Evolutionary conservation across 1,284 basidiomycete genomes (phyloP).

Genomic region (Heterobasidion annosum): DNA sequence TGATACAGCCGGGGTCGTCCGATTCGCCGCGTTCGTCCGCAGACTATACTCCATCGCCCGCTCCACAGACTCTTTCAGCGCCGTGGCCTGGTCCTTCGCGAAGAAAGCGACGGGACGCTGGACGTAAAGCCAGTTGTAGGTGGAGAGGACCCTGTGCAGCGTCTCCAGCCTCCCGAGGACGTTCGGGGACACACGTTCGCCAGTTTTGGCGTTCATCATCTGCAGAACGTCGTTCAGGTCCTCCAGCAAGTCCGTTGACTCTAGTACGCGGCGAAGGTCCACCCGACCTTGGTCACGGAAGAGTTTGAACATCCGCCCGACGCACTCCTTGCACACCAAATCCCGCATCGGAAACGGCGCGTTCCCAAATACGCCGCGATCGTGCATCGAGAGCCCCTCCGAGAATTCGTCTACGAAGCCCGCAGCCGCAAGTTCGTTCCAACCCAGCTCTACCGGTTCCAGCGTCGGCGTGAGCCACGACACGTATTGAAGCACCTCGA

Average conservation of each 20-base stretch:
- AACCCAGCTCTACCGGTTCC: constrained; percentile 14
- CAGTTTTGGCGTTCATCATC: constrained; percentile 7
- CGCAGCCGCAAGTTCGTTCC: constrained; percentile 6
- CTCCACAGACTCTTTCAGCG: constrained; percentile 63
- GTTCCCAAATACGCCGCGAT: constrained; percentile 16
- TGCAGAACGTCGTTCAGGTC: constrained; percentile 16
- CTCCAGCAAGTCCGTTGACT: constrained; percentile 10
- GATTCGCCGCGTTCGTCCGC: constrained; percentile 11
- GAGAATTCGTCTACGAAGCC: constrained; percentile 17
- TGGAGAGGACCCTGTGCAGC: constrained; percentile 73
- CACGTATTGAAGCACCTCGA: constrained; percentile 19
- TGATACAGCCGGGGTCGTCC: too few relatives aligned
- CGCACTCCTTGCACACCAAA: constrained; percentile 10
- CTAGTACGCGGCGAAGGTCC: constrained; percentile 11
- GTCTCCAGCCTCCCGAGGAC: constrained; percentile 57
- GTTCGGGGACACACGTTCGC: constrained; percentile 12
- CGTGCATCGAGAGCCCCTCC: constrained; percentile 16
- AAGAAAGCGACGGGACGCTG: constrained; percentile 73
- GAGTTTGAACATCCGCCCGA: constrained; percentile 15
- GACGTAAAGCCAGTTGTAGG: constrained; percentile 85
- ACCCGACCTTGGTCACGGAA: constrained; percentile 16
- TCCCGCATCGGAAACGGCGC: constrained; percentile 20
- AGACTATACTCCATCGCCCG: constrained; percentile 60
- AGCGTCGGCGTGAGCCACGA: constrained; percentile 17
- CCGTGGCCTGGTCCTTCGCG: constrained; percentile 40